These are phyloP conservation scores for Psilocybe azurescens DNA, from an alignment of 768 basidiomycete species.

Conservation along the genomic window DNA sequence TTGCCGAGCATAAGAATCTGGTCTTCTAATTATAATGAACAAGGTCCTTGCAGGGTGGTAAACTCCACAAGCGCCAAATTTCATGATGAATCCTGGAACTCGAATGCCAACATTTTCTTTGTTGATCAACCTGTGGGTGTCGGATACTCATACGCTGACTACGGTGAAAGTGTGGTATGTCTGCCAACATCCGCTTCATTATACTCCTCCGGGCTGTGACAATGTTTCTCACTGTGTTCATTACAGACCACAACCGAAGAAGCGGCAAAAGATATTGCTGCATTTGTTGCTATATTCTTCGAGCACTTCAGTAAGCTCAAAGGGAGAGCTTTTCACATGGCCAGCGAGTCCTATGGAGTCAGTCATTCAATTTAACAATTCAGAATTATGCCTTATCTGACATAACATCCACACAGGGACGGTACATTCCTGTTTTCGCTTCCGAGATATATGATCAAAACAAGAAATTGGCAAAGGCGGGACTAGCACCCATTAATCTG, in stretches of 20 bases:
- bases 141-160: conserved; percentile 68
- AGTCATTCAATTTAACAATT: not conserved
- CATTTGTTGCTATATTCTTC: conserved; percentile 76
- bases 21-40: too few relatives aligned
- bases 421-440: conserved; percentile 78
- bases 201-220: not conserved
- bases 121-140: conserved; percentile 64
- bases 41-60: conserved; percentile 71
- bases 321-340: conserved; percentile 66
- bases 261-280: conserved; percentile 72
- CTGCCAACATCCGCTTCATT: not conserved
- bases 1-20: too few relatives aligned
- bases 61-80: conserved; percentile 52
- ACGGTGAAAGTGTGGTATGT: conserved; percentile 53
- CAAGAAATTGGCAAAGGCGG: conserved; percentile 50
- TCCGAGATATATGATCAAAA: conserved; percentile 83
- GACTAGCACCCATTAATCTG: conserved; percentile 65
- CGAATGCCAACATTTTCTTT: conserved; percentile 66
- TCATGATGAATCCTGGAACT: conserved; percentile 69
- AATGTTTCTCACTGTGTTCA: not conserved
- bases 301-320: conserved; percentile 76
- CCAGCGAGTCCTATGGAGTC: conserved; percentile 81
- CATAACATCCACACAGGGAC: conserved; percentile 60
- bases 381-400: too few relatives aligned
- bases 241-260: conserved; percentile 65